A percentile compares a stretch with the other conserved stretches of the same genome.
Conservation (phyloP, 2,329 filamentous ascomycete genomes). For the Pleochaeta shiraiana region DNA sequence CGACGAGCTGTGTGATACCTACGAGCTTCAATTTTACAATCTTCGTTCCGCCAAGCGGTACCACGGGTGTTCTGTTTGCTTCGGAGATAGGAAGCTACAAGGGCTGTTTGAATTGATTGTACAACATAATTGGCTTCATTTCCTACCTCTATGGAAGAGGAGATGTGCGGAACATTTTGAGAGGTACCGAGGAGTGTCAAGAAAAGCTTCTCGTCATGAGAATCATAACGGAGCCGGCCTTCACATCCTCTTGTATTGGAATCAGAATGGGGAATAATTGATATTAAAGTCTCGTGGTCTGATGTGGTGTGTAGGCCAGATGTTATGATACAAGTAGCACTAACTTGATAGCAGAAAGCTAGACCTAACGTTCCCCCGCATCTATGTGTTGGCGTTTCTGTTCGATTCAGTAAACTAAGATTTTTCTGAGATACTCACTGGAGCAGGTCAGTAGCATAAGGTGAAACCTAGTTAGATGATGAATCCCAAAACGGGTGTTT, state of each 20-base stretch:
- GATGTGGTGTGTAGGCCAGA: background rate
- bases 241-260: no score
- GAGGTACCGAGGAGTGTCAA: no score
- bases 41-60: background rate
- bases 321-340: background rate
- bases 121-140: background rate
- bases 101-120: background rate
- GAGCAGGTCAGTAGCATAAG: background rate
- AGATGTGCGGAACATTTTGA: no score
- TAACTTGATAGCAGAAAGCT: background rate
- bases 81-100: background rate
- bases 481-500: background rate
- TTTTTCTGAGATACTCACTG: background rate
- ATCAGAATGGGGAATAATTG: background rate
- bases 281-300: background rate
- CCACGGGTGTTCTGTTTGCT: background rate
- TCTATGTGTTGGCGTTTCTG: background rate
- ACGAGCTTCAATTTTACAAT: background rate
- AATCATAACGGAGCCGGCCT: no score
- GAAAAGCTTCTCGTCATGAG: no score
- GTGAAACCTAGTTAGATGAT: no score
- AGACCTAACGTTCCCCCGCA: no score
- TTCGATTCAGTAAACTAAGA: background rate
- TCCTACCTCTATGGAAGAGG: no score
- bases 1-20: background rate